Base-by-base conservation (phyloP, 805 yeast species). In the Candida nanaspora region DNA sequence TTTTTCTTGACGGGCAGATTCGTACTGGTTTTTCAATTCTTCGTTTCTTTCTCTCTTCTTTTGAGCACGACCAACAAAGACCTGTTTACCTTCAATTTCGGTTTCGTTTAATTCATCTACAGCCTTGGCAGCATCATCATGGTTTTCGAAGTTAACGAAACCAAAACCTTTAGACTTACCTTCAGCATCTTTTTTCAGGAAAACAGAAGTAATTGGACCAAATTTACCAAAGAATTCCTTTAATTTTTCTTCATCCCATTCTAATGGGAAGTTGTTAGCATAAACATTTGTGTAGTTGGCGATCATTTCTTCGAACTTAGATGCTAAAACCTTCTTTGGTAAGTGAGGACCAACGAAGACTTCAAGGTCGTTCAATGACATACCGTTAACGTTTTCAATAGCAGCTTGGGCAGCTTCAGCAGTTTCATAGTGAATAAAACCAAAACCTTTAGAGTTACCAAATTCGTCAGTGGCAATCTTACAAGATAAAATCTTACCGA, bases 11-110 rank as follows among this genome's bases (percentile, higher is more conserved):
- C 95, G 82, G 55, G 84, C 82, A 54, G 85, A 78, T 71, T 93
- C 98, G 73, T 86, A 82, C 73, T 87, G 95, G 71, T 82, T 83
- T 76, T 85, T 87, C 68, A 93, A 84, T 70, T 88, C 95, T 73
- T 87, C 95, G 62, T 82, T 69, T 76, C 98, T 89, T 79, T 93
- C 98, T 69, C 85, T 77, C 80, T 88, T 91, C 88, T 88, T 91
- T 76, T 93, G 98, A 55, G 98, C 98, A 71, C 98, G 87, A 59
- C 97, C 96, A 59, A 91, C 98, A 66, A 80, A 93, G 51, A 93
- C 70, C 67, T 73, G 78, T 73, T 86, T 86, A 59, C 93, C 94
- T 57, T 78, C 80, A 65, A 82, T 66, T 62, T 93, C 98, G 55
- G 67, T 71, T 64, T 83, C 96, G 71, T 93, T 86, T 65, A 91